Conservation (phyloP, 75 land plant species). For the Gnetum montanum region DNA sequence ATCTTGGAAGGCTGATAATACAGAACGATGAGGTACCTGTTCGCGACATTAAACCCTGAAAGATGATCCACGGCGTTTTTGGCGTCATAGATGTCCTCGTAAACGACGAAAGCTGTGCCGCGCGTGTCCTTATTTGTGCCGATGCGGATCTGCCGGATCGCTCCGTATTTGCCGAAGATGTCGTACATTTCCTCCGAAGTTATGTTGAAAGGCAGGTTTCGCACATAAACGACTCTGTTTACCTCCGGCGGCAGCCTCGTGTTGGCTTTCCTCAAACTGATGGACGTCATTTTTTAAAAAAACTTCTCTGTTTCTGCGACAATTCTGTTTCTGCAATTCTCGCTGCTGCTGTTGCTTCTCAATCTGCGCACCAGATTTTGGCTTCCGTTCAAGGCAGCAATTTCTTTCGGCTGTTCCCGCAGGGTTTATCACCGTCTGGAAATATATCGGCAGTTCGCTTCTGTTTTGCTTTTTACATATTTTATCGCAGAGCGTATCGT, state of each 20-base stretch:
- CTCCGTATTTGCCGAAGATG: slow-evolving; percentile 97
- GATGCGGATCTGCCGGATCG: slow-evolving; percentile 86
- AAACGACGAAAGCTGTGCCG: slow-evolving; percentile 94
- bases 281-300: slow-evolving; percentile 43
- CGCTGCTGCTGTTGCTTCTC: too few species aligned
- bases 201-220: slow-evolving; percentile 95
- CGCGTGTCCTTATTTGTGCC: slow-evolving; percentile 92
- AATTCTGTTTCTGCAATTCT: too few species aligned
- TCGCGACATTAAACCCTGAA: slow-evolving; percentile 98
- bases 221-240: slow-evolving; percentile 85
- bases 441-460: too few species aligned
- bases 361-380: too few species aligned
- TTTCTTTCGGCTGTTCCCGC: too few species aligned
- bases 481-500: too few species aligned
- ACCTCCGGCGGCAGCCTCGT: slow-evolving; percentile 94
- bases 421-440: too few species aligned
- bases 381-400: too few species aligned
- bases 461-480: too few species aligned
- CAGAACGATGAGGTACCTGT: slow-evolving; percentile 82
- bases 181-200: slow-evolving; percentile 98
- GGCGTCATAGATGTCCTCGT: slow-evolving; percentile 97
- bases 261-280: slow-evolving; percentile 80
- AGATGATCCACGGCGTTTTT: slow-evolving; percentile 96
- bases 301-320: not conserved
- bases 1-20: slow-evolving; percentile 97